Evolutionary conservation across 1,284 basidiomycete species (phyloP), one percentile per base, ranked within the genome.

Genomic region (Microbotryum silenes-acaulis): DNA sequence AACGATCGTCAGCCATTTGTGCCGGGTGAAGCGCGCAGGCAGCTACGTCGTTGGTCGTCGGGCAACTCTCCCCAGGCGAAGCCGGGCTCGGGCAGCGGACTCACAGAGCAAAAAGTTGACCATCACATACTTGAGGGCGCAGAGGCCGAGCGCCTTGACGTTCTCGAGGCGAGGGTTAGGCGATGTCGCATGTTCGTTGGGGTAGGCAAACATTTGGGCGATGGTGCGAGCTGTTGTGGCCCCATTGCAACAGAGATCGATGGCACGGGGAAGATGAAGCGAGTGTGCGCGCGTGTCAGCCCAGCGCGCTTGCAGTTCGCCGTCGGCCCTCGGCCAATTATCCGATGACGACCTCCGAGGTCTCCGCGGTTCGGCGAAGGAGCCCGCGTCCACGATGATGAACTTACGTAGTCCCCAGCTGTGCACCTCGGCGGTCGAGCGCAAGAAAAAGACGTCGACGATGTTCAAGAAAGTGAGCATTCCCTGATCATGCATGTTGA

Each of bases 81-180:
- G 1, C 10, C 10, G 2, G 4, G 5, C 18, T 14, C 49, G 21
- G 21, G 21, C 8, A 6, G 29, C 33, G 20, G 37, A 9, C 56
- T n/a, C 20, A 57, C 56, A 57, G 16, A 57, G n/a, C 5, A 57
- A n/a, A n/a, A 51, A 9, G 23, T 57, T 57, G 18, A 51, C 56
- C 27, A 37, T 37, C 4, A 57, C n/a, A 48, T 57, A 57, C 48
- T 57, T 57, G 56, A 49, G 20, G 37, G 31, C 20, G 48, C 47
- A 49, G 20, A 57, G 33, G 8, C 37, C 31, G 18, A 57, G 29
- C 12, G 56, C 56, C 31, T 37, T 27, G 29, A 57, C 21, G 20
- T 57, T 57, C 5, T 20, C 56, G 6, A 51, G 14, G 7, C 56
- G 56, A 57, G 56, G 56, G n/a, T 51, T 49, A 16, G 56, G 27